Conservation (phyloP, 768 basidiomycete genomes). For the Lentinula detonsa region DNA sequence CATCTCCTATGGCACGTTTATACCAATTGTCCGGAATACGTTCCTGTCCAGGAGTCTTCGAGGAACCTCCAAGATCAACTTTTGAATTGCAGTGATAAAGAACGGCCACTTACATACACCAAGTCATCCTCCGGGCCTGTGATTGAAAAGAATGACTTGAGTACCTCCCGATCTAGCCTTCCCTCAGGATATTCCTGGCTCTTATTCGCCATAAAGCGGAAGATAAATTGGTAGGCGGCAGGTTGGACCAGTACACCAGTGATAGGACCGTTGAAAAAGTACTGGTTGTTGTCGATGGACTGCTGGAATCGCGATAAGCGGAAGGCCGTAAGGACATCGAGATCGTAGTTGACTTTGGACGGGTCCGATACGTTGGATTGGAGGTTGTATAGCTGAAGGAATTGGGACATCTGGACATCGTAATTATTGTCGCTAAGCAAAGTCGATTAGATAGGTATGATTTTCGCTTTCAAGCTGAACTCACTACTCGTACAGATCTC, state of each 20-base stretch:
- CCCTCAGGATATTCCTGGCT: conserved; percentile 2
- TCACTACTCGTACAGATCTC: background rate
- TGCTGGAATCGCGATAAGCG: background rate
- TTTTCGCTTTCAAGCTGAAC: background rate
- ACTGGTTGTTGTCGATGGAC: background rate
- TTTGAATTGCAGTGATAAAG: too few species aligned
- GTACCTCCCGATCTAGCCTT: background rate
- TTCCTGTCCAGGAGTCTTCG: background rate
- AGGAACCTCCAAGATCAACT: background rate
- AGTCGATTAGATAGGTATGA: too few species aligned
- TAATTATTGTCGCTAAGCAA: background rate
- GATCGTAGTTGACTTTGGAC: background rate
- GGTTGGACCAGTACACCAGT: background rate
- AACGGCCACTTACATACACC: background rate
- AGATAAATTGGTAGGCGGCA: background rate
- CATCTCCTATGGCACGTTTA: background rate
- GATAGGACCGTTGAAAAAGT: background rate
- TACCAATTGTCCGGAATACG: conserved; percentile 7
- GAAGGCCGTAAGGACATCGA: background rate
- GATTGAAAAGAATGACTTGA: conserved; percentile 5
- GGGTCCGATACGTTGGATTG: background rate
- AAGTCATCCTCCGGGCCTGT: background rate
- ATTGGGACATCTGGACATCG: background rate
- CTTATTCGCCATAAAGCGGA: conserved; percentile 5
- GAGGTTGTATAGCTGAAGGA: background rate